Evolutionary conservation across 2,329 filamentous ascomycete species (phyloP).

Genomic region (Xylariaceae sp.): DNA sequence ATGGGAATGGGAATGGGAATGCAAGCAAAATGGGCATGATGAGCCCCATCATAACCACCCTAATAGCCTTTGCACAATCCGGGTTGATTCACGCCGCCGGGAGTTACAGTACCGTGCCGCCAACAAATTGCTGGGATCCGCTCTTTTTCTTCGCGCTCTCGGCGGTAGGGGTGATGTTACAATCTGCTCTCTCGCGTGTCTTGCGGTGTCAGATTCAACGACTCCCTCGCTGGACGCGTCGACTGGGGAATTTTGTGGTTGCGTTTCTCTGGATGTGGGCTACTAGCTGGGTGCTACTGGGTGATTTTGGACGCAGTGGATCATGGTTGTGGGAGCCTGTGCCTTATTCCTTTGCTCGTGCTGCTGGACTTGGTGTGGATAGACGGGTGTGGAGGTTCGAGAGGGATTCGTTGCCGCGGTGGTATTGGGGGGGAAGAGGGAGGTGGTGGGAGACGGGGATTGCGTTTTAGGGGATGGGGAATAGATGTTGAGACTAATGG

Average conservation of each 20-base stretch:
- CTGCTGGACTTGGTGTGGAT: slow-evolving; percentile 30
- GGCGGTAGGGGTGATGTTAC: slow-evolving; percentile 57
- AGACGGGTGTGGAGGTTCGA: slow-evolving; percentile 55
- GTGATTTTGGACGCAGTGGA: slow-evolving; percentile 70
- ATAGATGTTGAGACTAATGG: neutral
- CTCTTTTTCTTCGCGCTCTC: slow-evolving; percentile 69
- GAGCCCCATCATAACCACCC: slow-evolving; percentile 32
- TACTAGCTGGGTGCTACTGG: slow-evolving; percentile 60
- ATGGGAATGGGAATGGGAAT: too few species aligned
- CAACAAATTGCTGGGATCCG: slow-evolving; percentile 46
- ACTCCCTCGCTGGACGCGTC: slow-evolving; percentile 43
- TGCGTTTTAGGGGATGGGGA: slow-evolving; percentile 27
- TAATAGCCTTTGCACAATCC: slow-evolving; percentile 59
- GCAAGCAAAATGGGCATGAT: slow-evolving; percentile 32
- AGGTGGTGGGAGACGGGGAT: slow-evolving; percentile 55
- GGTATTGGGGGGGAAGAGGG: slow-evolving; percentile 46
- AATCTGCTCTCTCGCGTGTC: slow-evolving; percentile 36
- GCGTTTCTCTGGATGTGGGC: slow-evolving; percentile 61
- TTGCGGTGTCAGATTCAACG: slow-evolving; percentile 2
- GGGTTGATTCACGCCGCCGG: slow-evolving; percentile 66
- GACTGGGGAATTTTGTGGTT: slow-evolving; percentile 55
- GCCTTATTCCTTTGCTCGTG: slow-evolving; percentile 65
- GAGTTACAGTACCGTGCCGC: slow-evolving; percentile 59
- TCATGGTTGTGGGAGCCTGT: slow-evolving; percentile 78
- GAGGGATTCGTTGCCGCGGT: slow-evolving; percentile 44